Base-by-base conservation (phyloP, 75 land plant genomes). In the Sequoia sempervirens region DNA sequence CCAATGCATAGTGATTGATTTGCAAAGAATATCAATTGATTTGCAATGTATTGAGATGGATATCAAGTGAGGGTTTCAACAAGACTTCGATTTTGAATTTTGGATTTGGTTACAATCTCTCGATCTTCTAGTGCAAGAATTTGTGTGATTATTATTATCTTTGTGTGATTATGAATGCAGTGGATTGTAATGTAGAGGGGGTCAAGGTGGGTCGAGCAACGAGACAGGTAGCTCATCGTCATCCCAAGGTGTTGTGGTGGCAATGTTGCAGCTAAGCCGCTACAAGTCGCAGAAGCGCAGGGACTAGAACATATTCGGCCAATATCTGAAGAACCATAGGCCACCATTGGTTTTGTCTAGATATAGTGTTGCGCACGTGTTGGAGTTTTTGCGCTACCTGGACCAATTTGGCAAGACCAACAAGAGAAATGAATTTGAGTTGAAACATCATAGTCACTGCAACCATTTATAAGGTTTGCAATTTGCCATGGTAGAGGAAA, bases 271-370 rank as follows among this genome's bases (percentile, higher is more conserved):
- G 47, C 34, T 72, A 18, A 88, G 86, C 85, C 85, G 90, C n/a
- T 89, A 89, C 68, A 88, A 85, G 75, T 88, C 95, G 34, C 93
- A 93, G 90, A 92, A 93, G 86, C 80, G 89, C 36, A 83, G 93
- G 23, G 93, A 90, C 85, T 91, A 92, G 93, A 91, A 90, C 88
- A 90, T 93, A 10, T 93, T 93, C 84, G 89, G 92, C 66, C 95
- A 92, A 86, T 93, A 93, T 81, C 87, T 92, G 53, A 87, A 82
- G 87, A 92, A 93, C 89, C 95, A 93, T 84, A 90, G 95, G 23
- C 95, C 95, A 43, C 95, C 95, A 8, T 84, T 93, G 82, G 89
- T 86, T 47, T 87, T 93, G 52, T 66, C 93, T 20, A 72, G 89
- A 74, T 93, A 93, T 84, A 93, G 93, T 84, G 93, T 91, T 11